Conservation (phyloP, 192 early-diverging fungal species). For the Umbelopsis sp. region DNA sequence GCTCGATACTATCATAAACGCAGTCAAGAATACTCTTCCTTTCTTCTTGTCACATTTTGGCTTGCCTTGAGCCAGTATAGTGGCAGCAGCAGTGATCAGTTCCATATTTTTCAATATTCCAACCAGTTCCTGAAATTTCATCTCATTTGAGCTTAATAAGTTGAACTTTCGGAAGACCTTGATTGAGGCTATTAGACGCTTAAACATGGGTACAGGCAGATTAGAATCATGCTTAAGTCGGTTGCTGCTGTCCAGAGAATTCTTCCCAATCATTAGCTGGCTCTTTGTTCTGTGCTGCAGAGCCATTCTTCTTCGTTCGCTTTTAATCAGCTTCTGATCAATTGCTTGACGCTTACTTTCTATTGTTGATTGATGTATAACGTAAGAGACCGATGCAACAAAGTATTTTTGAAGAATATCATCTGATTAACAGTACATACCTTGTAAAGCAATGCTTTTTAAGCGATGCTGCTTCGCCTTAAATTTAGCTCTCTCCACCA, state of each 20-base stretch:
- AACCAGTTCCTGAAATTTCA: slow-evolving; percentile 37
- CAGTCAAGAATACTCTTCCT: slow-evolving; percentile 70
- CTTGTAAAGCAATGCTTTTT: slow-evolving; percentile 22
- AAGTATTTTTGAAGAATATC: background rate
- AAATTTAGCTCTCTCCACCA: slow-evolving; percentile 29
- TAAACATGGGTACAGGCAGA: background rate
- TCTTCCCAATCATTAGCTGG: background rate
- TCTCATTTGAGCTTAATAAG: background rate
- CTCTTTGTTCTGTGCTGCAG: slow-evolving; percentile 1
- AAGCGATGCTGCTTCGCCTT: slow-evolving; percentile 20
- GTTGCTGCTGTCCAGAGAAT: background rate
- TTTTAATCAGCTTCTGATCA: slow-evolving; percentile 2
- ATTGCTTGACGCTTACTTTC: slow-evolving; percentile 15
- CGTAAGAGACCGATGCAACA: background rate
- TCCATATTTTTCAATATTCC: slow-evolving; percentile 37
- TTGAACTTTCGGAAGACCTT: slow-evolving; percentile 24
- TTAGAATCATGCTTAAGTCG: background rate
- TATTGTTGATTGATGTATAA: background rate
- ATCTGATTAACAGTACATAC: background rate
- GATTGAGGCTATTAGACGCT: background rate
- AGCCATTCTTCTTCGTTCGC: background rate
- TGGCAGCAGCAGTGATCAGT: slow-evolving; percentile 41
- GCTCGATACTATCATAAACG: slow-evolving; percentile 73
- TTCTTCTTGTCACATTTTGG: slow-evolving; percentile 47
- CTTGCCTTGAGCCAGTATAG: slow-evolving; percentile 38